Base-by-base conservation (phyloP, 495 filamentous ascomycete genomes). In the Annulohypoxylon moriforme region DNA sequence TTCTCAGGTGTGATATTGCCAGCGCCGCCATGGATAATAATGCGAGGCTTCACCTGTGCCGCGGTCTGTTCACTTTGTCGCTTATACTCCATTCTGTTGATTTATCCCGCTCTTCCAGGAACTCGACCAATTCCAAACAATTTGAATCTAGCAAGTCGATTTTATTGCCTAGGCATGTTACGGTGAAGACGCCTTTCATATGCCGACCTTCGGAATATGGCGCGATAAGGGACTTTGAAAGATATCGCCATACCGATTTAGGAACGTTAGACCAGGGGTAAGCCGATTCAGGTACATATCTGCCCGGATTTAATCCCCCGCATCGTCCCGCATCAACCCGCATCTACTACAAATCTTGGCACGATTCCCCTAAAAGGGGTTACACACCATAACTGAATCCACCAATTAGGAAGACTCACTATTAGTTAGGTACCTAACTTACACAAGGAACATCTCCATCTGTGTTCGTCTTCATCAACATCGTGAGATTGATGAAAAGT, bases 11-110 rank as follows among this genome's bases (percentile, higher is more conserved):
- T 87, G 77, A 97, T 90, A 74, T 91, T 91, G 27, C 94, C 94
- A 1, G 94, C 94, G 64, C 94, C 94, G 78, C 94, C 94, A 76
- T 97, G 94, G 78, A 98, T 87, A 78, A 95, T 94, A 33, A 95
- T 80, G 6, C 91, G 86, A 2, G 92, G 91, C 67, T 85, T 86
- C 67, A 82, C 50, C 10, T 50, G 72, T 0, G 56, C 13, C 0
- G 57, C 22, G 2, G 50, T 50, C 71, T 27, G 13, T n/a, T 52
- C 44, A 13, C 76, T 24, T 57, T 68, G 55, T 3, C 14, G 38
- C n/a, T 62, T 68, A 20, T 65, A 62, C 31, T 62, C 65, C 70
- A 73, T 73, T 40, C 52, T 62, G 2, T 18, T 22, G 9, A 22
- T 18, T 6, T 46, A 4, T 14, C 53, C 13, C 49, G 18, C 40